Percentiles rank a stretch among this genome's conserved stretches.
phyloP scores from a whole-genome alignment of 371 early-diverging fungal genomes.

The Mucor irregularis region DNA sequence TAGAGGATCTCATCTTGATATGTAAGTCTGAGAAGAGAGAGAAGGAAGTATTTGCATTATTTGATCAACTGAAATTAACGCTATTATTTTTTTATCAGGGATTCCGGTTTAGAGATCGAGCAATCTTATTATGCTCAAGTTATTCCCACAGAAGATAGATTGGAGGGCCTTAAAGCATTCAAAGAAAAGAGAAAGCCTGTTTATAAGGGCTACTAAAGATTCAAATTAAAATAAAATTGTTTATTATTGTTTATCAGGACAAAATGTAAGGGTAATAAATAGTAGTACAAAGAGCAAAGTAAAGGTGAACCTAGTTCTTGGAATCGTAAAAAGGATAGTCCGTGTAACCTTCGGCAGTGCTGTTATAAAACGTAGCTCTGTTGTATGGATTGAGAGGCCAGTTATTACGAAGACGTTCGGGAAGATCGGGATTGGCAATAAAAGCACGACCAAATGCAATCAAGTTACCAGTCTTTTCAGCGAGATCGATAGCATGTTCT shows the following conservation, averaged over 20 bases:
- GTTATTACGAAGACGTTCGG: constrained; percentile 9
- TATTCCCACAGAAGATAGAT: constrained; percentile 91
- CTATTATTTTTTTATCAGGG: constrained; percentile 53
- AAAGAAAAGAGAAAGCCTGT: constrained; percentile 52
- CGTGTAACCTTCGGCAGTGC: constrained; percentile 15
- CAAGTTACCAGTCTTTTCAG: constrained; percentile 9
- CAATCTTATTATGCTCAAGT: constrained; percentile 95
- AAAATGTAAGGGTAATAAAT: too few species aligned
- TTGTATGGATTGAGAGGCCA: constrained; percentile 16
- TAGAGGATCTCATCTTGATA: constrained; percentile 78
- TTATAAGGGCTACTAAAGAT: constrained; percentile 84
- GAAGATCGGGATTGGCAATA: constrained; percentile 30
- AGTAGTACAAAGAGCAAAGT: too few species aligned
- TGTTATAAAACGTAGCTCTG: constrained; percentile 20
- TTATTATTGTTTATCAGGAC: too few species aligned
- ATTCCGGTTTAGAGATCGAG: constrained; percentile 89
- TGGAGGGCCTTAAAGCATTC: constrained; percentile 80
- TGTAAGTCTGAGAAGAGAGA: constrained; percentile 51
- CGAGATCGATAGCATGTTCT: constrained; percentile 9
- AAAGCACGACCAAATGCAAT: constrained; percentile 23
- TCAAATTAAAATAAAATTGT: too few species aligned
- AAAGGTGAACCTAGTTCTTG: too few species aligned
- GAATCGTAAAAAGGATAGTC: constrained; percentile 20
- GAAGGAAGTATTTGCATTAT: too few species aligned
- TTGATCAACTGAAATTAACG: too few species aligned